Evolutionary conservation across 2,329 filamentous ascomycete genomes (phyloP).

Genomic region (Nothomitra cinnamomea): DNA sequence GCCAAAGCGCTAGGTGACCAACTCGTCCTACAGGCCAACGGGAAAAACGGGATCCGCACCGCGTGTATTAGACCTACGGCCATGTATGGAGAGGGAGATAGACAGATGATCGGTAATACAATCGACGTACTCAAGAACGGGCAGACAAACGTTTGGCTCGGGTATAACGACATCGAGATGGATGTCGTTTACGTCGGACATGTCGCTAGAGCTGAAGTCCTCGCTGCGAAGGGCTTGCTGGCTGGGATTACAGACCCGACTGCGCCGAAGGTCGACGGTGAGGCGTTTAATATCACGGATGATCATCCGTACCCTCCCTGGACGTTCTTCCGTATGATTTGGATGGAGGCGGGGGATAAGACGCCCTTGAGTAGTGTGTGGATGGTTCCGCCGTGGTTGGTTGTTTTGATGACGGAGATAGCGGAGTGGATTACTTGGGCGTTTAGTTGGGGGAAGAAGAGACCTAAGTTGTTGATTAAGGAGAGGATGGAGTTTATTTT

Average conservation of each 20-base stretch:
- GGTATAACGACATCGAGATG: conserved; percentile 49
- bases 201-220: conserved; percentile 61
- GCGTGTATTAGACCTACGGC: conserved; percentile 68
- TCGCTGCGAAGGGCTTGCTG: conserved; percentile 53
- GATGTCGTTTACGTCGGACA: conserved; percentile 56
- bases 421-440: conserved; percentile 29
- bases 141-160: conserved; percentile 64
- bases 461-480: neutral
- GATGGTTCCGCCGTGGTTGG: conserved; percentile 25
- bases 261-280: conserved; percentile 24
- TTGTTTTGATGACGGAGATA: conserved; percentile 24
- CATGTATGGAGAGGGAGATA: conserved; percentile 83
- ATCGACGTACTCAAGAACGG: conserved; percentile 51
- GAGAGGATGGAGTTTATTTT: neutral
- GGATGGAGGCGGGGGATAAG: conserved; percentile 26
- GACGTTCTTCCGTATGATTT: conserved; percentile 30
- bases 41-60: conserved; percentile 49
- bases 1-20: conserved; percentile 59
- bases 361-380: conserved; percentile 24
- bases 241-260: no score
- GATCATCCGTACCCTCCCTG: conserved; percentile 33
- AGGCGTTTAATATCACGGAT: conserved; percentile 35
- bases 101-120: conserved; percentile 55
- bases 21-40: conserved; percentile 62
- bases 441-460: neutral